Base-by-base conservation (phyloP, 495 filamentous ascomycete species). In the Glutinoglossum americanum region DNA sequence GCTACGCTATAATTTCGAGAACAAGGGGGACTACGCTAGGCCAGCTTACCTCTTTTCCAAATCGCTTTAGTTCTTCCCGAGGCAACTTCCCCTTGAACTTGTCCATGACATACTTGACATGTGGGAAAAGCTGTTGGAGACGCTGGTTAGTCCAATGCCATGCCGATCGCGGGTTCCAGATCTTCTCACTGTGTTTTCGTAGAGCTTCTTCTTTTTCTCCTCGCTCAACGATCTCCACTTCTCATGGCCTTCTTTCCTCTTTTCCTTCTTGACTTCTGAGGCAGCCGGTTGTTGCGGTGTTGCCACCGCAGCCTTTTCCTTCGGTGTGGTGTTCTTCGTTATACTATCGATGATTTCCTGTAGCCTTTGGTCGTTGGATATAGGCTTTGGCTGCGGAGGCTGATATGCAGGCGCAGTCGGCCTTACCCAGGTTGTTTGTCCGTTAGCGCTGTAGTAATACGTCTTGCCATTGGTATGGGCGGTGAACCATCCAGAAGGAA, bases 121-220 rank as follows among this genome's bases (percentile, higher is more conserved):
- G 80, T 13, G 87, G 87, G 63, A 80, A 82, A 21, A 96, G 72
- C 87, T 94, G 60, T 3, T 3, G 45, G 17, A 25, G 30, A 28
- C 51, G 57, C 59, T 63, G 73, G 8, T 41, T 19, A 55, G 30
- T 13, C 10, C 11, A 6, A 13, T 56, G 3, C 13, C 54, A 28
- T 2, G 47, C 6, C 27, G n/a, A 60, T 32, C 41, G 37, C 11
- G 63, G 57, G 26, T 28, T 27, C 49, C 49, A 15, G 1, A n/a
- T 41, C 19, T 26, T 32, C 57, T 59, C 73, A 92, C 87, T 19
- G 89, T 90, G 64, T 87, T 88, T 66, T 94, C 88, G 62, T 94
- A 96, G 3, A 93, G 72, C 70, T 87, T 93, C 76, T 86, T 90
- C 67, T 88, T 83, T 68, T 94, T 94, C 56, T 94, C 87, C 60